These are phyloP conservation scores for Nidularia sp. DNA, from an alignment of 768 basidiomycete genomes.

Conservation along the genomic window DNA sequence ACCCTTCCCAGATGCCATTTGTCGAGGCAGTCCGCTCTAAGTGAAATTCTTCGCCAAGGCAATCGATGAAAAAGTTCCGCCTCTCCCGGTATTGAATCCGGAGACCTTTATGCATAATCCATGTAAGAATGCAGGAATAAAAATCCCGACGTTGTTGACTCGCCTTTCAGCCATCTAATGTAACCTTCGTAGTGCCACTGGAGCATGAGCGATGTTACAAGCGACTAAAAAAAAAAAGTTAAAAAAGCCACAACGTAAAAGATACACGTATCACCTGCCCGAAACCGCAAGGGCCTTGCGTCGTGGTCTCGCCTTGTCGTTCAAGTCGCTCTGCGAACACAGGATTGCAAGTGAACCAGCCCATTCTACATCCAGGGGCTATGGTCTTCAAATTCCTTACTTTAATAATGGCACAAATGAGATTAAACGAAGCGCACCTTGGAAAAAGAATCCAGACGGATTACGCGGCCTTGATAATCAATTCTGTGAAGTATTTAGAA, in stretches of 20 bases:
- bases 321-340: constrained; percentile 74
- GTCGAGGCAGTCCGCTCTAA: constrained; percentile 31
- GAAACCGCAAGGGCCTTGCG: constrained; percentile 73
- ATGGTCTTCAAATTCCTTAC: constrained; percentile 45
- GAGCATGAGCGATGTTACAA: constrained; percentile 57
- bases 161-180: constrained; percentile 74
- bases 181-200: constrained; percentile 73
- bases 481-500: constrained; percentile 26
- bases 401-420: background rate
- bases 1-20: constrained; percentile 26
- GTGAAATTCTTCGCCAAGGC: constrained; percentile 59
- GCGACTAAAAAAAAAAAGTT: constrained; percentile 15
- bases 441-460: constrained; percentile 78
- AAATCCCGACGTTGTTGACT: background rate
- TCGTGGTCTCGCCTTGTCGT: constrained; percentile 61
- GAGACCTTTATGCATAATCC: constrained; percentile 31
- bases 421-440: constrained; percentile 38
- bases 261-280: constrained; percentile 38
- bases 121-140: background rate
- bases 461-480: constrained; percentile 80
- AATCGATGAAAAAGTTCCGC: constrained; percentile 64
- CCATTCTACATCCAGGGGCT: constrained; percentile 72
- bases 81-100: constrained; percentile 51
- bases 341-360: constrained; percentile 78
- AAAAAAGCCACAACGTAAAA: background rate